Evolutionary conservation across 1,284 basidiomycete genomes (phyloP), one percentile per base, ranked within the genome.

Genomic region (Hymenochaete sp.): DNA sequence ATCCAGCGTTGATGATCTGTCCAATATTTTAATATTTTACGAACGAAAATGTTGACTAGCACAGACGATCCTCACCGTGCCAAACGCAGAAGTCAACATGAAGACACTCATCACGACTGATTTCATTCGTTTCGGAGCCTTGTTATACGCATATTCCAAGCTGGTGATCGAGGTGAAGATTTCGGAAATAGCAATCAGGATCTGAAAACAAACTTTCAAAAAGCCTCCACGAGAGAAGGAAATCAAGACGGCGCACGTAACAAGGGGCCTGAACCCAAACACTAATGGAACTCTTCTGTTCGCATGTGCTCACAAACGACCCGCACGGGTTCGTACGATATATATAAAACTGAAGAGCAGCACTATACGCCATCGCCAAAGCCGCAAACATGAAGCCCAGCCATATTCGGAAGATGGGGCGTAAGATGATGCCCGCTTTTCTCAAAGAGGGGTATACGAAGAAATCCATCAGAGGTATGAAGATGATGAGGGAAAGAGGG

Each of bases 141-240:
- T 79, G 57, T 74, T 77, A 67, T 72, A 79, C 11, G 78, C 79
- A 53, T 79, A 80, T 57, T 82, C 79, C 49, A 72, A 56, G 9
- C 63, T 66, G 8, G 77, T 78, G 59, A 82, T 75, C n/a, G 73
- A 77, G 1, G 79, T 76, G 53, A 82, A 77, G 55, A 82, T 76
- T 62, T 76, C 68, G 16, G 69, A 53, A 47, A 72, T 63, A 22
- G 62, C 70, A 48, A 74, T 67, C 21, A 75, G 62, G 49, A 74
- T 67, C 59, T 72, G 72, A 3, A 70, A 65, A 9, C 68, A 67
- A 21, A 64, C 51, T 38, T 70, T 65, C 27, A 3, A 2, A 16
- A 32, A 22, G 3, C 19, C 18, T n/a, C 9, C 13, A 2, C 18
- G 14, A 11, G 14, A 38, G 16, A 14, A 41, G 42, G 22, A 25